A percentile compares a stretch with the other conserved stretches of the same genome.
Conservation (phyloP, 2,329 filamentous ascomycete genomes). For the Paecilomyces formosus region DNA sequence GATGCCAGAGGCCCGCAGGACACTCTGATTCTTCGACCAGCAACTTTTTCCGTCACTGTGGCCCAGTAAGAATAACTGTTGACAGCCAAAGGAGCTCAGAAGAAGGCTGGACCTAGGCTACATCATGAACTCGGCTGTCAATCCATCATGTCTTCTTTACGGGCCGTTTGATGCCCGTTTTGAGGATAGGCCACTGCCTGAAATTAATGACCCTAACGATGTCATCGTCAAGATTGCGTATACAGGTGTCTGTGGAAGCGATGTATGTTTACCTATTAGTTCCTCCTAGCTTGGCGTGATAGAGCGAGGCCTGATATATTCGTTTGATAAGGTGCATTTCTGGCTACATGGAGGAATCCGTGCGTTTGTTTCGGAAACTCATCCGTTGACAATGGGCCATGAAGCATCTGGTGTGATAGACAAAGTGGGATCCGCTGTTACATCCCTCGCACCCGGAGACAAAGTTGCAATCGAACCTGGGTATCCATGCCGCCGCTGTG, state of each 20-base stretch:
- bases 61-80: too few species aligned
- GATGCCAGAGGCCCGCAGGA: too few species aligned
- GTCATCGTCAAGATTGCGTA: slow-evolving; percentile 39
- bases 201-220: slow-evolving; percentile 28
- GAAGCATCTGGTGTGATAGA: slow-evolving; percentile 24
- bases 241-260: slow-evolving; percentile 38
- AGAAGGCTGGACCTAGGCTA: too few species aligned
- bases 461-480: slow-evolving; percentile 31
- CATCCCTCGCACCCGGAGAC: slow-evolving; percentile 19
- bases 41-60: too few species aligned
- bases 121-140: slow-evolving; percentile 9
- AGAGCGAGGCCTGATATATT: too few species aligned
- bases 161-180: slow-evolving; percentile 28
- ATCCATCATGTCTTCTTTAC: slow-evolving; percentile 38
- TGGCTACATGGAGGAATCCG: slow-evolving; percentile 32
- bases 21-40: too few species aligned
- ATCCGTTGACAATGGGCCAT: slow-evolving; percentile 27
- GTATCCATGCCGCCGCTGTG: slow-evolving; percentile 27
- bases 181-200: slow-evolving; percentile 31
- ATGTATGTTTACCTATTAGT: slow-evolving; percentile 16
- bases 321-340: slow-evolving; percentile 24
- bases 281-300: neutral
- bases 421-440: slow-evolving; percentile 17
- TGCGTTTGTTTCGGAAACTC: slow-evolving; percentile 15
- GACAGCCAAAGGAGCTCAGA: too few species aligned